Conservation (phyloP, 306 rosid genomes). For the Cicer arietinum region DNA sequence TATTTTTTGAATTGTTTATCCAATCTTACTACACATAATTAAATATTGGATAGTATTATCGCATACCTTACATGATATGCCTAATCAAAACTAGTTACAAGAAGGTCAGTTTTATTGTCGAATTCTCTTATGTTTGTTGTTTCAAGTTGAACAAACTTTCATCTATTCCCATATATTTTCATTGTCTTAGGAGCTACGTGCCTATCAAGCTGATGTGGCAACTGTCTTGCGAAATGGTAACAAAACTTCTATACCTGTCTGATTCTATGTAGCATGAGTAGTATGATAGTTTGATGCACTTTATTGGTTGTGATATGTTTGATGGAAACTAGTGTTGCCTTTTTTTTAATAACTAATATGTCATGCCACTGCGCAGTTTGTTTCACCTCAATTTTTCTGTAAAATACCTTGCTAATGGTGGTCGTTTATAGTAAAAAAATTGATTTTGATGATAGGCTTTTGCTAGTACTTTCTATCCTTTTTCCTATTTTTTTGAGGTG, state of each 20-base stretch:
- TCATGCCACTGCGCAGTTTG: constrained; percentile 10
- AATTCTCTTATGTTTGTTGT: constrained; percentile 23
- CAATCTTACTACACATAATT: not conserved
- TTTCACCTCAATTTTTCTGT: constrained; percentile 9
- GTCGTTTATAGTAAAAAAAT: not conserved
- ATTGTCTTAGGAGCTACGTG: constrained; percentile 83
- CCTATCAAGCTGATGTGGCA: constrained; percentile 97
- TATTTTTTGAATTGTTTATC: not conserved
- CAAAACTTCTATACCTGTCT: constrained; percentile 19
- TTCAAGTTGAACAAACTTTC: constrained; percentile 45
- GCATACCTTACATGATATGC: not conserved
- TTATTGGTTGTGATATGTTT: constrained; percentile 35
- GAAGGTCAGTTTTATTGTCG: constrained; percentile 24
- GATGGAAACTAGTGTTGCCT: constrained; percentile 4
- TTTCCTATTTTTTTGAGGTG: not conserved
- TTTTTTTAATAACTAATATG: constrained; percentile 14
- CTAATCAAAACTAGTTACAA: constrained; percentile 34
- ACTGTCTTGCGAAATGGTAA: constrained; percentile 94
- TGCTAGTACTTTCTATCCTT: constrained; percentile 19
- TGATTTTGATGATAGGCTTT: constrained; percentile 29
- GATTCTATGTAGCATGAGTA: constrained; percentile 27
- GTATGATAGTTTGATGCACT: constrained; percentile 32
- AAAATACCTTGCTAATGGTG: constrained; percentile 21
- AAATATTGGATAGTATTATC: constrained; percentile 19
- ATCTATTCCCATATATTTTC: constrained; percentile 30